phyloP scores from a whole-genome alignment of 495 filamentous ascomycete species.

The Cenococcum geophilum region DNA sequence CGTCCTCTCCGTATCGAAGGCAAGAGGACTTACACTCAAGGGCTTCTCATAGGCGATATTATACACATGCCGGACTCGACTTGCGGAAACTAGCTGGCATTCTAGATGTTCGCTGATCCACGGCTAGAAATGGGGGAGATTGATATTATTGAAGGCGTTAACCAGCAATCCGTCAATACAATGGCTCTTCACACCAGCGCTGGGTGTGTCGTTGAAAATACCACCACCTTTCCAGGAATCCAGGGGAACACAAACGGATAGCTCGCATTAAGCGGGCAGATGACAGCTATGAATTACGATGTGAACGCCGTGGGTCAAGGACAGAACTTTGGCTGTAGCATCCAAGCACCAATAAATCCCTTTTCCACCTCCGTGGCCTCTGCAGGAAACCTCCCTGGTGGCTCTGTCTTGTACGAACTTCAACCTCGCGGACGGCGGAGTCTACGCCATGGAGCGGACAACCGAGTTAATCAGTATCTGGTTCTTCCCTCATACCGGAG shows the following conservation, averaged over 20 bases:
- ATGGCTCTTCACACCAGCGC: conserved; percentile 35
- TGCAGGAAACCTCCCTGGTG: not conserved
- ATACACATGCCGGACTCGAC: conserved; percentile 31
- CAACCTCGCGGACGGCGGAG: conserved; percentile 31
- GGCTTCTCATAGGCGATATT: conserved; percentile 32
- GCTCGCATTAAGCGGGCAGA: conserved; percentile 3
- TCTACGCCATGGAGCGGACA: conserved; percentile 33
- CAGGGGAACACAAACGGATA: not conserved
- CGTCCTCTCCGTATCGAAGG: conserved; percentile 30
- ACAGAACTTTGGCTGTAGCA: conserved; percentile 21
- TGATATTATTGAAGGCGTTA: conserved; percentile 37
- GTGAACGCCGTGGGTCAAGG: conserved; percentile 19
- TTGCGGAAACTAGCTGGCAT: conserved; percentile 35
- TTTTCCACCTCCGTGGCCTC: conserved; percentile 2
- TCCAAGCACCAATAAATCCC: conserved; percentile 6
- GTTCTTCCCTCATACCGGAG: conserved; percentile 23
- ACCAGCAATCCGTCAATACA: conserved; percentile 27
- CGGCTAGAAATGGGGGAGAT: conserved; percentile 55
- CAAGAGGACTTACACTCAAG: conserved; percentile 28
- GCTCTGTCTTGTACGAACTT: conserved; percentile 32
- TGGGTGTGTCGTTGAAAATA: conserved; percentile 29
- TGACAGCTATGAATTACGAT: conserved; percentile 17
- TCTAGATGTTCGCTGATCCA: conserved; percentile 28
- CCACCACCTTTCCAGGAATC: not conserved
- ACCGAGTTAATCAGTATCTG: conserved; percentile 21